Conservation (phyloP, 2,329 filamentous ascomycete species). For the Beauveria bassiana region DNA sequence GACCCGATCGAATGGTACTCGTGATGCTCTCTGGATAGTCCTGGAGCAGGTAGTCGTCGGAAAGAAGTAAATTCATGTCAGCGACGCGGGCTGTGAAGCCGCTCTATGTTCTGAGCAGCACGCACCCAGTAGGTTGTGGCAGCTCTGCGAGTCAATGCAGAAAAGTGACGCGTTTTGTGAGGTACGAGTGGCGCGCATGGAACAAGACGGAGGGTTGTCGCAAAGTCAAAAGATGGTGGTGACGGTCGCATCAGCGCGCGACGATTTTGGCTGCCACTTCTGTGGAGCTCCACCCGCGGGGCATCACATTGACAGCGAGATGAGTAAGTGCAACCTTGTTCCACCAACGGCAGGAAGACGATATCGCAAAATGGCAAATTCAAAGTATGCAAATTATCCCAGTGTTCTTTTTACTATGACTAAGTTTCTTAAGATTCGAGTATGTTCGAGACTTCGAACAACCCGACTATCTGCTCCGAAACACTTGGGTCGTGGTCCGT, state of each 20-base stretch:
- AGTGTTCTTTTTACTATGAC: background rate
- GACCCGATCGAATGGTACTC: conserved; percentile 69
- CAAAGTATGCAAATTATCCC: conserved; percentile 34
- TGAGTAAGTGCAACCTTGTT: background rate
- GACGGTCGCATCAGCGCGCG: background rate
- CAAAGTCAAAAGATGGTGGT: conserved; percentile 6
- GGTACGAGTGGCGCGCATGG: background rate
- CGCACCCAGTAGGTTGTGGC: background rate
- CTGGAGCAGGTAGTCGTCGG: conserved; percentile 57
- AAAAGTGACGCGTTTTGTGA: background rate
- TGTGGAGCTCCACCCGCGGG: conserved; percentile 10
- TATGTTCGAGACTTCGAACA: conserved; percentile 91
- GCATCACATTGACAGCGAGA: conserved; percentile 1
- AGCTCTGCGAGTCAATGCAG: background rate
- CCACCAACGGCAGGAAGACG: background rate
- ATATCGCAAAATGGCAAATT: conserved; percentile 39
- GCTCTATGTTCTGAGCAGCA: background rate
- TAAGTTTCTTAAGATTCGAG: conserved; percentile 59
- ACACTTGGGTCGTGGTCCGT: conserved; percentile 92
- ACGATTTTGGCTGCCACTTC: conserved; percentile 7
- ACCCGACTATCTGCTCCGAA: conserved; percentile 69
- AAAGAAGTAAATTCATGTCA: conserved; percentile 51
- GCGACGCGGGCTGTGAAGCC: background rate
- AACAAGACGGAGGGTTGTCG: background rate
- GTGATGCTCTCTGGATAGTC: conserved; percentile 90